A percentile compares a stretch with the other conserved stretches of the same genome.
phyloP scores from a whole-genome alignment of 768 basidiomycete genomes.

The Lyophyllum shimeji region DNA sequence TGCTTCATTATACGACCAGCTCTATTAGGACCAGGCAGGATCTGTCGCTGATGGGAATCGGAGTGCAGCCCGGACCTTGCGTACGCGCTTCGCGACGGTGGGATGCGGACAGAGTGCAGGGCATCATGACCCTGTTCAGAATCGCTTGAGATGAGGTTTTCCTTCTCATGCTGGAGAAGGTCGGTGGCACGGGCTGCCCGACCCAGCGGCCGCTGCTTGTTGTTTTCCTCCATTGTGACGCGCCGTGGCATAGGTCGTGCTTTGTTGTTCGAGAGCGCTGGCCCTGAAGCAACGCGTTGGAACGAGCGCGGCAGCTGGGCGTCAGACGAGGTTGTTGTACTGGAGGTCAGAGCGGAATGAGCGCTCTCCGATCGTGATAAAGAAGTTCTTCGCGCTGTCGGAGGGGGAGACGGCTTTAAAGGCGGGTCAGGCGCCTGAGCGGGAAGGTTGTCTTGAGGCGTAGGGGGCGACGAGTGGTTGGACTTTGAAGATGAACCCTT shows the following conservation, averaged over 20 bases:
- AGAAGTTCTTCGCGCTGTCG: slow-evolving; percentile 44
- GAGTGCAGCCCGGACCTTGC: slow-evolving; percentile 26
- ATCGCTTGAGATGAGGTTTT: slow-evolving; percentile 39
- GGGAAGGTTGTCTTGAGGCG: slow-evolving; percentile 37
- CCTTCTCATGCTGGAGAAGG: slow-evolving; percentile 46
- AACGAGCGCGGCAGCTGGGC: slow-evolving; percentile 51
- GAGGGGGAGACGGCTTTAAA: slow-evolving; percentile 35
- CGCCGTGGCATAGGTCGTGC: slow-evolving; percentile 38
- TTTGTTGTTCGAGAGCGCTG: slow-evolving; percentile 39
- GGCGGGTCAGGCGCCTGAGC: slow-evolving; percentile 39
- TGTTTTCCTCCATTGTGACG: slow-evolving; percentile 39
- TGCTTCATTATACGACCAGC: slow-evolving; percentile 51
- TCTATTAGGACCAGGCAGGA: slow-evolving; percentile 43
- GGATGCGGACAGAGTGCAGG: slow-evolving; percentile 24
- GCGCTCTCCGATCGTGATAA: slow-evolving; percentile 70
- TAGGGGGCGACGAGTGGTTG: slow-evolving; percentile 44
- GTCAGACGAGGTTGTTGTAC: slow-evolving; percentile 19
- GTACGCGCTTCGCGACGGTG: slow-evolving; percentile 12
- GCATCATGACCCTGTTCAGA: slow-evolving; percentile 32
- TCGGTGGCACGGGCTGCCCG: slow-evolving; percentile 21
- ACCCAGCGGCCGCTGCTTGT: slow-evolving; percentile 15
- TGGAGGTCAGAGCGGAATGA: slow-evolving; percentile 42
- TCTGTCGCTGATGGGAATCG: slow-evolving; percentile 36
- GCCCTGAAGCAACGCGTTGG: slow-evolving; percentile 66
- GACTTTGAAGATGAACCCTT: slow-evolving; percentile 49